A percentile compares a stretch with the other conserved stretches of the same genome.
These are phyloP conservation scores for Candida neerlandica DNA, from an alignment of 1,139 yeast genomes.

Conservation along the genomic window DNA sequence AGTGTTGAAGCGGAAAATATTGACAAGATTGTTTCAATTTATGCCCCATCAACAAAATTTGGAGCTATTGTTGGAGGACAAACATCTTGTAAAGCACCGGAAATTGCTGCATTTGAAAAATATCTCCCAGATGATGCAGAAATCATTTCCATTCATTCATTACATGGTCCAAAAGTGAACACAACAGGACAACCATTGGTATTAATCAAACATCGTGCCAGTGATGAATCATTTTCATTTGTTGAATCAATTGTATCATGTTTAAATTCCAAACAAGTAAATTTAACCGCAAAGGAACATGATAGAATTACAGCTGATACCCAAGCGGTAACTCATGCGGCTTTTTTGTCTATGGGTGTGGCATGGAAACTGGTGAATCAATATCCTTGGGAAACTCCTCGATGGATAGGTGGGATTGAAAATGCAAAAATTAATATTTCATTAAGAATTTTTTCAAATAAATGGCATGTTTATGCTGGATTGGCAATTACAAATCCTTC, in stretches of 20 bases:
- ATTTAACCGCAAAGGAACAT: conserved; percentile 79
- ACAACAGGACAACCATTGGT: conserved; percentile 94
- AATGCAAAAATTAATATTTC: conserved; percentile 95
- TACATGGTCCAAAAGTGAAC: conserved; percentile 92
- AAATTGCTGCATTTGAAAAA: conserved; percentile 80
- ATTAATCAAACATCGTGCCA: conserved; percentile 72
- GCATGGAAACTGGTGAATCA: conserved; percentile 87
- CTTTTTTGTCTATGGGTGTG: conserved; percentile 93
- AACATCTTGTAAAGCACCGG: conserved; percentile 92
- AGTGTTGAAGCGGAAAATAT: conserved; percentile 90
- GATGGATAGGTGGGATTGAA: conserved; percentile 92
- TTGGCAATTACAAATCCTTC: conserved; percentile 93
- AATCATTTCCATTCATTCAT: conserved; percentile 83
- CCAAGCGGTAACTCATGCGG: conserved; percentile 98
- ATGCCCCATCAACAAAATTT: conserved; percentile 85
- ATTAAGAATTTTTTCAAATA: conserved; percentile 83
- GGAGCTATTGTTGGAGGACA: conserved; percentile 98
- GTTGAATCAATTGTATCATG: conserved; percentile 70
- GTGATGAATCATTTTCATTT: conserved; percentile 55
- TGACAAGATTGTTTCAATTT: conserved; percentile 64
- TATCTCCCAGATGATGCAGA: conserved; percentile 76
- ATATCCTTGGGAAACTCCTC: conserved; percentile 90
- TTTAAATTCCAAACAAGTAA: conserved; percentile 76
- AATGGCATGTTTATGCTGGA: conserved; percentile 99
- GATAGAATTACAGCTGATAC: conserved; percentile 97